Evolutionary conservation across 192 early-diverging fungal species (phyloP).

Genomic region (Obelidium mucronatum): DNA sequence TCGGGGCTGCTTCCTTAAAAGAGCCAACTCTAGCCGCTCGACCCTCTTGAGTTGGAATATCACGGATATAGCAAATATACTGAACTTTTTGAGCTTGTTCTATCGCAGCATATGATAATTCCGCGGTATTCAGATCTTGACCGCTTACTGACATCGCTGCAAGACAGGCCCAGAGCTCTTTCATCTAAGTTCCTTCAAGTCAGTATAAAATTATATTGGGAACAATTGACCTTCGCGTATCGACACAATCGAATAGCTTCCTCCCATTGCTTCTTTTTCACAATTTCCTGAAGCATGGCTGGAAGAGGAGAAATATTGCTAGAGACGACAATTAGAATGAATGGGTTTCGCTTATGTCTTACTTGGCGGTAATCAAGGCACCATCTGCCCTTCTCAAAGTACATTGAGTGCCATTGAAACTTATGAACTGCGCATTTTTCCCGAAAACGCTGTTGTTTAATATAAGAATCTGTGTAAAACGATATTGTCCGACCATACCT

Average conservation of each 20-base stretch:
- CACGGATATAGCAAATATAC: conserved; percentile 63
- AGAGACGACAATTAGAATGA: background rate
- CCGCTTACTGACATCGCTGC: conserved; percentile 62
- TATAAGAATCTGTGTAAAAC: background rate
- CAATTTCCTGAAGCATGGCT: conserved; percentile 60
- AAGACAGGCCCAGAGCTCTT: conserved; percentile 66
- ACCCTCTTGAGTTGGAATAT: conserved; percentile 56
- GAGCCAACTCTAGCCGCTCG: conserved; percentile 61
- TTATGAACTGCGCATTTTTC: conserved; percentile 60
- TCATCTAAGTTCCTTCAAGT: conserved; percentile 44
- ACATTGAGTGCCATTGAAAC: conserved; percentile 61
- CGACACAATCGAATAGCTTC: conserved; percentile 64
- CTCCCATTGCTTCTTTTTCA: conserved; percentile 67
- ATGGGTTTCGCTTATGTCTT: background rate
- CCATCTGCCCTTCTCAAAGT: conserved; percentile 62
- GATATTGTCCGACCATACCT: conserved; percentile 24
- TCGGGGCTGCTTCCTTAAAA: conserved; percentile 55
- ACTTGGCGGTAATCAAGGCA: conserved; percentile 54
- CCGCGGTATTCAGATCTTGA: conserved; percentile 68
- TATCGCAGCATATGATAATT: conserved; percentile 67
- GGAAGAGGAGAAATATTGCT: conserved; percentile 62
- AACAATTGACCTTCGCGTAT: conserved; percentile 53
- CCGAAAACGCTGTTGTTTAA: conserved; percentile 47
- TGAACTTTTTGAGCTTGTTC: conserved; percentile 66
- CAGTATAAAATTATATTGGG: too few relatives aligned